Conservation (phyloP, 371 early-diverging fungal genomes). For the Rozella allomycis region DNA sequence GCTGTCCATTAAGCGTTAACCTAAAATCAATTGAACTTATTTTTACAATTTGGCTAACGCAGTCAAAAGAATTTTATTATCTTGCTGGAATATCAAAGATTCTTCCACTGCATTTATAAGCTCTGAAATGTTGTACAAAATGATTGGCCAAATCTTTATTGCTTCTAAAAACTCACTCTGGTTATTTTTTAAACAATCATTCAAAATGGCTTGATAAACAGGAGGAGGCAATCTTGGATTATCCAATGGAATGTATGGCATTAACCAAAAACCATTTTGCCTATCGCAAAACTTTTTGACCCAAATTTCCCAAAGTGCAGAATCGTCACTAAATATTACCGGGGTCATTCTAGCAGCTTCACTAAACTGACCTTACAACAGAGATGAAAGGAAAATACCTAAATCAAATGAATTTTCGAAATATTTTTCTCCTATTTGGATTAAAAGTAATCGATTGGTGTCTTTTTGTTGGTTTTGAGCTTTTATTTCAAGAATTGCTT, state of each 20-base stretch:
- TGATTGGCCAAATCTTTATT: slow-evolving; percentile 50
- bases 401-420: slow-evolving; percentile 43
- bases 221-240: slow-evolving; percentile 48
- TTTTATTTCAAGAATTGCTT: too few species aligned
- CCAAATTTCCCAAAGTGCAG: slow-evolving; percentile 71
- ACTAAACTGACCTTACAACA: slow-evolving; percentile 24
- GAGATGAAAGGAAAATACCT: slow-evolving; percentile 8
- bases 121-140: slow-evolving; percentile 41
- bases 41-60: slow-evolving; percentile 1
- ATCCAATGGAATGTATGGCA: slow-evolving; percentile 51
- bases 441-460: too few species aligned
- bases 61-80: slow-evolving; percentile 10
- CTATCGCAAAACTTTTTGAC: slow-evolving; percentile 56
- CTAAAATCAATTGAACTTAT: background rate
- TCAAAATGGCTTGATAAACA: slow-evolving; percentile 69
- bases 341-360: slow-evolving; percentile 48
- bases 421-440: slow-evolving; percentile 63
- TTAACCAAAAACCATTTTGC: slow-evolving; percentile 42
- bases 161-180: slow-evolving; percentile 29
- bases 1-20: slow-evolving; percentile 8
- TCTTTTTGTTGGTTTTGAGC: too few species aligned
- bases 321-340: slow-evolving; percentile 42
- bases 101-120: slow-evolving; percentile 57
- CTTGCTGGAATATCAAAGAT: slow-evolving; percentile 8
- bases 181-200: slow-evolving; percentile 27